Evolutionary conservation across 352 stramenopile species (phyloP), one percentile per base, ranked within the genome.

Genomic region (Sclerospora graminicola): DNA sequence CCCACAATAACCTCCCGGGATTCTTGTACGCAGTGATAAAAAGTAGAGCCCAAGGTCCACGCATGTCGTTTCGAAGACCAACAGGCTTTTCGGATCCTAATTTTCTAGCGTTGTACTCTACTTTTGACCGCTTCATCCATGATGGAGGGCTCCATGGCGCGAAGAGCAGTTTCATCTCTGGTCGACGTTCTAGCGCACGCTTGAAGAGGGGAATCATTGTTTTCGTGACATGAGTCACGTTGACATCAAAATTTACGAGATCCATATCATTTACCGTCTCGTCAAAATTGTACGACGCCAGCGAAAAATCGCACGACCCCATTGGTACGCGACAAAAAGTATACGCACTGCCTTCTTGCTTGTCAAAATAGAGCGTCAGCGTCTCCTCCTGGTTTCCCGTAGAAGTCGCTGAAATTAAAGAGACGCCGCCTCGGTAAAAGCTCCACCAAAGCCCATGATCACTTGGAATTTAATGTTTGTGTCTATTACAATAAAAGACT

Each of bases 21-120:
- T 72, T 50, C 51, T 92, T 89, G 68, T 97, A 97, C n/a, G 84
- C 88, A 20, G 63, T 66, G 41, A 97, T 91, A 43, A 95, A 97
- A 58, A 96, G 96, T 8, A 88, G 49, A 2, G 88, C 89, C 84
- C 82, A 96, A 0, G 87, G 48, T 29, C 60, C 48, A 20, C 80
- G 69, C 16, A 79, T 68, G 21, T 81, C 60, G 14, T 60, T 42
- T 21, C 54, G 50, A 0, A 90, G 43, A 0, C 75, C 79, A 5
- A 75, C 51, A 1, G 79, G 79, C 8, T 51, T 50, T 3, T 54
- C 58, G 0, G 79, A 88, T 7, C 67, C 63, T 0, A 82, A 46
- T 66, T 88, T 83, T 36, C 67, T 83, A 0, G 84, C 67, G 10
- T 57, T 19, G 32, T 86, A 76, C n/a, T 42, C 4, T 4, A 4